These are phyloP conservation scores for Yueomyces sp. DNA, from an alignment of 805 yeast genomes.

Conservation along the genomic window DNA sequence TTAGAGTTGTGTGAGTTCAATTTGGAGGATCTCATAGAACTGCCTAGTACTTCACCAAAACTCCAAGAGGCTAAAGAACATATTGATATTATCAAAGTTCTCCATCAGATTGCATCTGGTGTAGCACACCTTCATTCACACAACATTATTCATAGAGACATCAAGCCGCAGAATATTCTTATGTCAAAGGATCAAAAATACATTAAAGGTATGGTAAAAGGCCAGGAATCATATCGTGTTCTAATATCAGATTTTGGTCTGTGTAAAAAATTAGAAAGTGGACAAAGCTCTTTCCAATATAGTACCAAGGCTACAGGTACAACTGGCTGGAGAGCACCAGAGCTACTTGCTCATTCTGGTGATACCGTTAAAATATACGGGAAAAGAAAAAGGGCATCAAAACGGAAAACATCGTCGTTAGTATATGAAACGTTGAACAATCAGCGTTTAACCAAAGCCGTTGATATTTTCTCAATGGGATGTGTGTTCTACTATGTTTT, in stretches of 20 bases:
- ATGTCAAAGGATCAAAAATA: constrained; percentile 55
- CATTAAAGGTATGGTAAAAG: constrained; percentile 9
- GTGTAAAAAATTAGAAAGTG: constrained; percentile 82
- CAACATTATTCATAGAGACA: constrained; percentile 87
- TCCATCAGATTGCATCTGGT: constrained; percentile 74
- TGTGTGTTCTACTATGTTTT: constrained; percentile 85
- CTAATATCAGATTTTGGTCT: constrained; percentile 92
- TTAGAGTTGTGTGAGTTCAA: constrained; percentile 84
- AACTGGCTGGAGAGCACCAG: constrained; percentile 98
- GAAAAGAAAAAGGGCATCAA: neutral
- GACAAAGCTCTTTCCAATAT: constrained; percentile 86
- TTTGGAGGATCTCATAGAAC: constrained; percentile 68
- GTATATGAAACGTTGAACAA: constrained; percentile 29
- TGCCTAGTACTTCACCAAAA: constrained; percentile 7
- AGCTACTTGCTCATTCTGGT: constrained; percentile 32
- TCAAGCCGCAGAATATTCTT: constrained; percentile 86
- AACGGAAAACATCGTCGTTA: constrained; percentile 3
- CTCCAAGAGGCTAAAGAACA: constrained; percentile 11
- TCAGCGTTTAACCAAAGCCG: constrained; percentile 69
- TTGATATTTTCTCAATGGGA: constrained; percentile 89
- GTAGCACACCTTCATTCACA: constrained; percentile 75
- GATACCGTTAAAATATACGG: neutral
- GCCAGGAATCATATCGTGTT: constrained; percentile 32
- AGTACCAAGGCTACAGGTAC: constrained; percentile 88
- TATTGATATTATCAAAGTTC: constrained; percentile 20